Percentiles rank a stretch among this genome's conserved stretches.
Conservation (phyloP, 2,329 filamentous ascomycete species). For the Aureobasidium pullulans region DNA sequence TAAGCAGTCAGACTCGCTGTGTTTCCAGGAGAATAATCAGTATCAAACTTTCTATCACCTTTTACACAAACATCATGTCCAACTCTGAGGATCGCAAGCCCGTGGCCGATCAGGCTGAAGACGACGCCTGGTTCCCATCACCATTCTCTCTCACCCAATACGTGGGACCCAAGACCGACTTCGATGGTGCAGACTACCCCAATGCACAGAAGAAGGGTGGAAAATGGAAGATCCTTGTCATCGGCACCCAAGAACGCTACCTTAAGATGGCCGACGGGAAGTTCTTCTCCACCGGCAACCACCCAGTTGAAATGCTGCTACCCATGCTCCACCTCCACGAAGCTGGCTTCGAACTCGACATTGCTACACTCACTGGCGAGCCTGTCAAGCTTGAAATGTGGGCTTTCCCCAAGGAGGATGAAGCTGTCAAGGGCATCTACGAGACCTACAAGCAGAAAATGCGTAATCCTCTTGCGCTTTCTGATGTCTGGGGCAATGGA, state of each 20-base stretch:
- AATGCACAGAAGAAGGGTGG: background rate
- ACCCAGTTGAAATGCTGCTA: background rate
- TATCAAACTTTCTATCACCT: no score
- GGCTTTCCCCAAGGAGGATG: background rate
- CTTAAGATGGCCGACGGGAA: background rate
- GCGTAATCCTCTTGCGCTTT: background rate
- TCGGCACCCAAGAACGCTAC: background rate
- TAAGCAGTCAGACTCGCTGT: no score
- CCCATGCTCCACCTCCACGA: background rate
- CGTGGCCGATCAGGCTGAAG: slow-evolving; percentile 1
- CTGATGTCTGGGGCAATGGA: background rate
- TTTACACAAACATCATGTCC: background rate
- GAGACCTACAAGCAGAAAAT: background rate
- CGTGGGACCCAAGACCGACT: background rate
- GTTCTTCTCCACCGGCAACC: slow-evolving; percentile 2
- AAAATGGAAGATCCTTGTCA: slow-evolving; percentile 4
- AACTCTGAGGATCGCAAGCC: background rate
- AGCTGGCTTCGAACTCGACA: background rate
- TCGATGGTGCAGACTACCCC: background rate
- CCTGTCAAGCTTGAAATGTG: background rate
- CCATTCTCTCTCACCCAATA: background rate
- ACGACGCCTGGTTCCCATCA: background rate
- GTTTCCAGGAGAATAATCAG: no score
- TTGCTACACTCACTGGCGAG: background rate
- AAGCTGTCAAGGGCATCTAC: background rate